These are phyloP conservation scores for Clonostachys rosea DNA, from an alignment of 2,329 filamentous ascomycete species.

Conservation along the genomic window DNA sequence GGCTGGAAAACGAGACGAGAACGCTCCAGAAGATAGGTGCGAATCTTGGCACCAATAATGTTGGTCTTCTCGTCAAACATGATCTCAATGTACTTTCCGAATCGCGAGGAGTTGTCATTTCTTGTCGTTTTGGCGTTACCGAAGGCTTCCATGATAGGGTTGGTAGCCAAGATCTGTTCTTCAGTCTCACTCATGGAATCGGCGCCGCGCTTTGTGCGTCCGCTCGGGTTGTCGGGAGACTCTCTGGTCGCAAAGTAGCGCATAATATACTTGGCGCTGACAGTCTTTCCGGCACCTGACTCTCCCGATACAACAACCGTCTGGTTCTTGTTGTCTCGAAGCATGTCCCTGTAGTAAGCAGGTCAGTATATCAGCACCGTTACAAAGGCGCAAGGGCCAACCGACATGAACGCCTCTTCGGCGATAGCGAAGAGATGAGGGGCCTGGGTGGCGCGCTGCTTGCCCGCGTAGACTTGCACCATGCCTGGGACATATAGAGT, in stretches of 20 bases:
- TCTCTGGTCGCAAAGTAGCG: slow-evolving; percentile 98
- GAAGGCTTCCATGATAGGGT: slow-evolving; percentile 99
- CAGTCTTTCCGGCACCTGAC: slow-evolving; percentile 97
- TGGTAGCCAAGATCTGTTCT: slow-evolving; percentile 96
- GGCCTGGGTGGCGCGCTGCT: slow-evolving; percentile 92
- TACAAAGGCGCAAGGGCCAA: slow-evolving; percentile 7
- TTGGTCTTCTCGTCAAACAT: slow-evolving; percentile 96
- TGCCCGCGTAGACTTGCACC: slow-evolving; percentile 99
- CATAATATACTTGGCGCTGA: slow-evolving; percentile 99
- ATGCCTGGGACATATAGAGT: slow-evolving; percentile 98
- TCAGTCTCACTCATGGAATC: slow-evolving; percentile 95
- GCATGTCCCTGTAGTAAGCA: slow-evolving; percentile 73
- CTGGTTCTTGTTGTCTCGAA: slow-evolving; percentile 93
- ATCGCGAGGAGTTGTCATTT: slow-evolving; percentile 98
- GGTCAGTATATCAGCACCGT: neutral
- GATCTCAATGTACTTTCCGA: slow-evolving; percentile 99
- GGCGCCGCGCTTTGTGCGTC: slow-evolving; percentile 68
- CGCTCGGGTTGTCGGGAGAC: slow-evolving; percentile 80
- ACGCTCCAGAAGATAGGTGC: slow-evolving; percentile 91
- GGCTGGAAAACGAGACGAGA: slow-evolving; percentile 97
- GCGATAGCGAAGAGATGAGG: slow-evolving; percentile 98
- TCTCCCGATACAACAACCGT: slow-evolving; percentile 99
- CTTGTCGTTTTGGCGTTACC: slow-evolving; percentile 99
- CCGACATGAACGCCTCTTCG: slow-evolving; percentile 95
- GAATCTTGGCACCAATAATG: slow-evolving; percentile 96